Evolutionary conservation across 2,329 filamentous ascomycete genomes (phyloP).

Genomic region (Coleophoma crateriformis): DNA sequence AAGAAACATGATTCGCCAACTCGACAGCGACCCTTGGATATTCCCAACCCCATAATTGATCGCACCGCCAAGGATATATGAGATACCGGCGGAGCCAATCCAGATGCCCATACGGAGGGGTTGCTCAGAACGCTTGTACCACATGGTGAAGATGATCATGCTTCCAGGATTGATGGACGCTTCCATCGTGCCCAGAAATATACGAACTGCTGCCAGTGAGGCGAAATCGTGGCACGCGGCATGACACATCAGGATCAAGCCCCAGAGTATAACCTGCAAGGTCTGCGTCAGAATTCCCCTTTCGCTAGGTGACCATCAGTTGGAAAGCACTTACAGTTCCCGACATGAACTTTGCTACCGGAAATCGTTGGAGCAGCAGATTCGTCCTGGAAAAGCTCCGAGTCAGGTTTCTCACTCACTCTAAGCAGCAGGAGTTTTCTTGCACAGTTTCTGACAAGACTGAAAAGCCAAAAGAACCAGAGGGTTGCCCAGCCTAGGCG

Average conservation of each 20-base stretch:
- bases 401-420: too few species aligned
- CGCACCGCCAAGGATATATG: conserved; percentile 39
- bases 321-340: background rate
- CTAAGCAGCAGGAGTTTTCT: too few species aligned
- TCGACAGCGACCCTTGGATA: conserved; percentile 34
- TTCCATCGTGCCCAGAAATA: conserved; percentile 30
- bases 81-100: conserved; percentile 38
- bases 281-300: background rate
- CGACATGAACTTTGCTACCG: conserved; percentile 25
- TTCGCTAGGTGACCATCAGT: background rate
- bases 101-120: conserved; percentile 47
- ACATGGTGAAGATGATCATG: conserved; percentile 51
- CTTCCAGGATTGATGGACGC: conserved; percentile 34
- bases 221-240: conserved; percentile 22
- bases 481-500: too few species aligned
- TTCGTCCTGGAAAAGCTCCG: conserved; percentile 4
- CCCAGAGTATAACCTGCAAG: conserved; percentile 33
- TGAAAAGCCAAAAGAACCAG: too few species aligned
- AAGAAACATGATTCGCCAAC: conserved; percentile 38
- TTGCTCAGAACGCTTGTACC: conserved; percentile 53
- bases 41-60: conserved; percentile 52
- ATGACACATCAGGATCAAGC: conserved; percentile 30
- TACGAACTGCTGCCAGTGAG: conserved; percentile 26
- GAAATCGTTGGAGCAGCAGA: conserved; percentile 22
- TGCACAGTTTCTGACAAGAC: too few species aligned